These are phyloP conservation scores for Irpex sp. DNA, from an alignment of 1,284 basidiomycete species.

Conservation along the genomic window DNA sequence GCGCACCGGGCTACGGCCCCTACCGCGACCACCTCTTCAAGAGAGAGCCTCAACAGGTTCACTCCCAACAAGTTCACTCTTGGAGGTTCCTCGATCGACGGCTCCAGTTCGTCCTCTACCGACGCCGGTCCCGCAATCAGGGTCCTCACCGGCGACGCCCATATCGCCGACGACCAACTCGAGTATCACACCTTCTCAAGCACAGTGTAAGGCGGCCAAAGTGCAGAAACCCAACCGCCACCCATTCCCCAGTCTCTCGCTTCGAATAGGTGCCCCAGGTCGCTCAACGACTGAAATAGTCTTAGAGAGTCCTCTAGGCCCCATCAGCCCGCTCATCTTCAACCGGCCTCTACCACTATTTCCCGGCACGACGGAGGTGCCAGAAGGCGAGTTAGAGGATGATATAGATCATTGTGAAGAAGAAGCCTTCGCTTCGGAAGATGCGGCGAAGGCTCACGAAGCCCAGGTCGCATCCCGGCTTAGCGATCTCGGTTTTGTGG, in stretches of 20 bases:
- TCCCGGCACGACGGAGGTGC: not conserved
- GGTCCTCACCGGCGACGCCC: not conserved
- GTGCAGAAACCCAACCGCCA: not conserved
- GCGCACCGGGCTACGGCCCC: not conserved
- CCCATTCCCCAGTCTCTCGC: conserved; percentile 3
- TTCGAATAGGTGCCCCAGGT: conserved; percentile 4
- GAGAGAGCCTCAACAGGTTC: not conserved
- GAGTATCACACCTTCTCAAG: not conserved
- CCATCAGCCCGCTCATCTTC: conserved; percentile 12
- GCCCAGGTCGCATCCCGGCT: conserved; percentile 10
- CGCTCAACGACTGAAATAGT: conserved; percentile 4
- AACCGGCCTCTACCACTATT: not conserved
- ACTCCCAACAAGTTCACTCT: not conserved
- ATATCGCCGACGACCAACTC: not conserved
- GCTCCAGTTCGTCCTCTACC: not conserved
- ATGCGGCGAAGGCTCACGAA: not conserved
- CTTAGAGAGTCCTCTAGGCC: conserved; percentile 6
- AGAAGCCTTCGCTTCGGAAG: not conserved
- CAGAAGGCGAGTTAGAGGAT: not conserved
- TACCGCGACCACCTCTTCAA: conserved; percentile 1
- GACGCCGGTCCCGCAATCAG: not conserved
- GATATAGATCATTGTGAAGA: not conserved
- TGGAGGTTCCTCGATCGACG: not conserved
- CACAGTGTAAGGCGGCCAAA: not conserved
- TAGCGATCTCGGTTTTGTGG: conserved; percentile 13